Evolutionary conservation across 164 flowering plant species (phyloP), one percentile per base, ranked within the genome.

Genomic region (Houttuynia cordata): DNA sequence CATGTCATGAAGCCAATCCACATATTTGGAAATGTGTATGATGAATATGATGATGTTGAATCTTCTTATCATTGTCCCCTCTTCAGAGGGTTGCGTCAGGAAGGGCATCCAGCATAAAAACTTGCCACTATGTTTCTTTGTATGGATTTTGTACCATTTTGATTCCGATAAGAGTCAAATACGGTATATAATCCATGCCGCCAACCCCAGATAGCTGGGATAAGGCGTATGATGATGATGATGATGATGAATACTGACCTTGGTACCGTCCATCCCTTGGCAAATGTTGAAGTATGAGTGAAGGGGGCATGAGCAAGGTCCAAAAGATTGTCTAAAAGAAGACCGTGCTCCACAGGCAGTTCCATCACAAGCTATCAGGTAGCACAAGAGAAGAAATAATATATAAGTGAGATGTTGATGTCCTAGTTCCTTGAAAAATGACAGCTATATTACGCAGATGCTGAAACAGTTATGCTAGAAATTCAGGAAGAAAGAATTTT

Each of bases 261-360:
- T 5, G 98, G 98, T 23, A 92, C 93, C 56, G 79, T 81, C 98
- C 98, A 92, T 70, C 96, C 98, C 76, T 92, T 92, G 34, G 98
- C 96, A 64, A 92, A 92, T 15, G 98, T 92, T 17, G 96, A 85
- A n/a, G 98, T 89, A 67, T 92, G 98, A 58, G 96, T 89, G 71
- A 92, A 92, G 40, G 98, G 98, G 15, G 96, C 98, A 72, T 92
- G 98, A 10, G 96, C 98, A 53, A 92, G 98, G 76, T 92, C 98
- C 66, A 92, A 74, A 68, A 92, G 96, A 67, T 92, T 92, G 66
- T 92, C 98, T 24, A 92, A 64, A 64, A 92, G 98, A 24, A 92
- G 75, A 60, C 98, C 98, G 63, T 87, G 98, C 68, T 92, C 98
- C 62, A 92, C 89, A 2, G 96, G 98, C 73, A 89, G 84, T 62